Conservation (phyloP, 1,139 yeast genomes). For the Casaregolazyma lundiana region DNA sequence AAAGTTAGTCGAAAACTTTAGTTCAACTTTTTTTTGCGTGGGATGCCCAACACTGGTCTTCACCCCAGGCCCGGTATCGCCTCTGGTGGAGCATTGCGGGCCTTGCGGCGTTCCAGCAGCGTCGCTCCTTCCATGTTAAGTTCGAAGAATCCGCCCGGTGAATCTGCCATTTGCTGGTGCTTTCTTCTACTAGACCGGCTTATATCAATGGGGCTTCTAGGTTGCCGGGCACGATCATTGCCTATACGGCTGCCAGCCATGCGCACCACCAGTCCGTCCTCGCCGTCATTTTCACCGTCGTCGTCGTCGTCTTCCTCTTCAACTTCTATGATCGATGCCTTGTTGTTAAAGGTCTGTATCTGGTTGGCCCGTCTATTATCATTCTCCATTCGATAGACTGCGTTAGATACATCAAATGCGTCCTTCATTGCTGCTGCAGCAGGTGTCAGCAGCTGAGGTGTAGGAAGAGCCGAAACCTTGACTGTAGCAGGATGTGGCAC, state of each 20-base stretch:
- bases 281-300: conserved; percentile 10
- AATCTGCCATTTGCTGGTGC: conserved; percentile 2
- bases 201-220: conserved; percentile 11
- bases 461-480: conserved; percentile 8
- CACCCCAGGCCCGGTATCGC: conserved; percentile 5
- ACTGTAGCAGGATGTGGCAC: conserved; percentile 6
- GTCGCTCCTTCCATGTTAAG: conserved; percentile 76
- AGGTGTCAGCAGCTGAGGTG: conserved; percentile 56
- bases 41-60: too few species aligned
- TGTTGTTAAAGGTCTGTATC: neutral
- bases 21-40: too few species aligned
- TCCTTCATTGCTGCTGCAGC: conserved; percentile 91
- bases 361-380: conserved; percentile 49
- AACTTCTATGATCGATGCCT: conserved; percentile 4
- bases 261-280: conserved; percentile 12
- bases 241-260: conserved; percentile 11
- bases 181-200: conserved; percentile 8
- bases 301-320: conserved; percentile 9
- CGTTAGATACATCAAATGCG: conserved; percentile 91
- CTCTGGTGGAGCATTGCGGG: neutral
- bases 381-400: conserved; percentile 90
- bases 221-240: conserved; percentile 19
- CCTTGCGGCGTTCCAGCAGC: conserved; percentile 54
- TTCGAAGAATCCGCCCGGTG: conserved; percentile 49
- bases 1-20: too few species aligned